Percentiles rank a stretch among this genome's conserved stretches.
Conservation (phyloP, 2,329 filamentous ascomycete species). For the Harringtonia lauricola region DNA sequence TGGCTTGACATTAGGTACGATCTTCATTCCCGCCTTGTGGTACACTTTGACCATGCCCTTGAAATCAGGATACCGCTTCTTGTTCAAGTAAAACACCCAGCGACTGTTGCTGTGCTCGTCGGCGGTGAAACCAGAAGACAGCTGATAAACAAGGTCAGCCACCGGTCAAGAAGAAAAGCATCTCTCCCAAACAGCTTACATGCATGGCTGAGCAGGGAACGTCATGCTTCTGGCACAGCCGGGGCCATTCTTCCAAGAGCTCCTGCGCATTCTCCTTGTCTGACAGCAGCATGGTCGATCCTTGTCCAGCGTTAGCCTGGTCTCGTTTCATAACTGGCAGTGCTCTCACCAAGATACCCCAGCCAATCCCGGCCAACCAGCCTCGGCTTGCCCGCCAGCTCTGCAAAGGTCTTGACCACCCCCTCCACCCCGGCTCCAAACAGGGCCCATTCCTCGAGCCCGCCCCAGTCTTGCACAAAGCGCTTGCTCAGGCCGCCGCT, state of each 20-base stretch:
- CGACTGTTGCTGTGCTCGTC: background rate
- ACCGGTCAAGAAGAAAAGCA: background rate
- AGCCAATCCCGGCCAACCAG: background rate
- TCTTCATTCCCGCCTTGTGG: background rate
- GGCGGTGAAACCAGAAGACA: constrained; percentile 1
- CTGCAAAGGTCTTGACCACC: background rate
- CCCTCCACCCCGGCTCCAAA: background rate
- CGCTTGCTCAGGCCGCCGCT: background rate
- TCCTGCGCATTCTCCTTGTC: background rate
- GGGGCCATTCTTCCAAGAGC: background rate
- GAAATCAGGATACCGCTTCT: background rate
- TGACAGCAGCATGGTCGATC: background rate
- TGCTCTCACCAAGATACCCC: background rate
- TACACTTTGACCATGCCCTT: background rate
- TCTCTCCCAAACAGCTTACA: background rate
- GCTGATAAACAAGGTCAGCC: background rate
- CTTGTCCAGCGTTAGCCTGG: background rate
- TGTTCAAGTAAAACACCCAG: background rate
- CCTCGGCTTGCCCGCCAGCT: background rate
- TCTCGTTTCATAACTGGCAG: background rate
- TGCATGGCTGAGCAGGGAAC: constrained; percentile 1
- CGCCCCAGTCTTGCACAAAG: background rate
- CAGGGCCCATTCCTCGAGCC: background rate
- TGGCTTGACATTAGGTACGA: constrained; percentile 1
- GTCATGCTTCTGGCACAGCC: background rate